These are phyloP conservation scores for Corinectria fuckeliana DNA, from an alignment of 2,329 filamentous ascomycete genomes.

Conservation along the genomic window DNA sequence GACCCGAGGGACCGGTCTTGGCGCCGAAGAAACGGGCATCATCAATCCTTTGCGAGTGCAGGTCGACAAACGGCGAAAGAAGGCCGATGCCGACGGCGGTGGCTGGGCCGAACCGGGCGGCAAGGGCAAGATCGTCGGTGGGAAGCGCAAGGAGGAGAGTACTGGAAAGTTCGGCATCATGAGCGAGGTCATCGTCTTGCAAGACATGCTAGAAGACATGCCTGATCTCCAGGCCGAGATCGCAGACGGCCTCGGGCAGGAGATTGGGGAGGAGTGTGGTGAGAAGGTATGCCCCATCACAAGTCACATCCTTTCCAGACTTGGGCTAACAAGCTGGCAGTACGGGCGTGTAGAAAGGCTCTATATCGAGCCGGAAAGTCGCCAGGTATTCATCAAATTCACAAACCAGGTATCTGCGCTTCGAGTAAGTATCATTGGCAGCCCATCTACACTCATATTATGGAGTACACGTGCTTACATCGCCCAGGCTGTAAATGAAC, in stretches of 20 bases:
- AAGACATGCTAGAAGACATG: conserved; percentile 86
- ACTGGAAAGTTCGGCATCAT: conserved; percentile 69
- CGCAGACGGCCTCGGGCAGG: conserved; percentile 78
- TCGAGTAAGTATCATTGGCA: conserved; percentile 63
- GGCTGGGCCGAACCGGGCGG: conserved; percentile 74
- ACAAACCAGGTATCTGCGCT: conserved; percentile 84
- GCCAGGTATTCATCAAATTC: conserved; percentile 91
- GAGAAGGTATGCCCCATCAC: conserved; percentile 64
- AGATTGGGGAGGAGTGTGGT: conserved; percentile 93
- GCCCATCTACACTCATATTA: background rate
- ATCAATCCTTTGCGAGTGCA: conserved; percentile 82
- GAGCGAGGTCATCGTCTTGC: conserved; percentile 82
- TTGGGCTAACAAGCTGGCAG: conserved; percentile 47
- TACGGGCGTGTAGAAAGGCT: conserved; percentile 85
- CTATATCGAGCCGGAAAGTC: conserved; percentile 69
- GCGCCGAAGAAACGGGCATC: conserved; percentile 82
- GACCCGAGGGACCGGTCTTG: conserved; percentile 86
- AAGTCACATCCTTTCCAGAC: background rate
- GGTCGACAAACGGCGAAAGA: conserved; percentile 84
- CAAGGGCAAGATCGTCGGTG: conserved; percentile 82
- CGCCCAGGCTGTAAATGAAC: conserved; percentile 80
- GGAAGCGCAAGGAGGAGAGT: conserved; percentile 60
- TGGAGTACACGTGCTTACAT: background rate
- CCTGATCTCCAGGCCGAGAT: conserved; percentile 79
- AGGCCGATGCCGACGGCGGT: conserved; percentile 77